These are phyloP conservation scores for Digitaria exilis DNA, from an alignment of 202 grass and related monocot species.

Conservation along the genomic window DNA sequence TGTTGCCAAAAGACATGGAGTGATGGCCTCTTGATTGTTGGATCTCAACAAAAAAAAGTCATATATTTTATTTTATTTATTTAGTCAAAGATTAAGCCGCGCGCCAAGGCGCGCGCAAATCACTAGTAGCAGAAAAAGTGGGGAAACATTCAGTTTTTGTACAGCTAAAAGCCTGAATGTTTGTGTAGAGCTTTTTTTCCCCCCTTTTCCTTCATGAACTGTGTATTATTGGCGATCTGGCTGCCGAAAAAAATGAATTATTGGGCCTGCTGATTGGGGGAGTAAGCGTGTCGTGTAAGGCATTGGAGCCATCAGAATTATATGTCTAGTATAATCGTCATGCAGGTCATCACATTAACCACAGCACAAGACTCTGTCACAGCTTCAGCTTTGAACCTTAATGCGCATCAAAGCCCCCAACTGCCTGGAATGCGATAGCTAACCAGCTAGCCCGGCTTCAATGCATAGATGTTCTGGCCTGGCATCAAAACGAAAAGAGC, in stretches of 20 bases:
- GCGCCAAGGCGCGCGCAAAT: no score
- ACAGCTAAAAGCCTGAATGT: background rate
- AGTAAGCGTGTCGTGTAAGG: conserved; percentile 2
- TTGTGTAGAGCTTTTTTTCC: background rate
- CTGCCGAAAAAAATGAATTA: background rate
- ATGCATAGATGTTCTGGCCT: background rate
- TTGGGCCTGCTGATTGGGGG: background rate
- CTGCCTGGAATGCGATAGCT: conserved; percentile 13
- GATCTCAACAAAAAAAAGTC: no score
- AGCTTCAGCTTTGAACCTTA: background rate
- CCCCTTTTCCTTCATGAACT: background rate
- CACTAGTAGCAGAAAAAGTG: no score
- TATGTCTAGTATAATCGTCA: background rate
- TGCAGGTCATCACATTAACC: background rate
- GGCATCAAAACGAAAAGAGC: background rate
- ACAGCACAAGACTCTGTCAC: background rate
- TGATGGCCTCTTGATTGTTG: no score
- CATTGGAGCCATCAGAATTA: conserved; percentile 4
- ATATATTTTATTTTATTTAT: no score
- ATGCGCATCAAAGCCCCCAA: conserved; percentile 16
- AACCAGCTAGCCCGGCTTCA: background rate
- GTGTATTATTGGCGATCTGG: background rate
- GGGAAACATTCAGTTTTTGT: background rate
- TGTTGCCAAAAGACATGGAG: no score
- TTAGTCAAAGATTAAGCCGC: no score